Percentiles rank a stretch among this genome's conserved stretches.
Evolutionary conservation across 1,284 basidiomycete genomes (phyloP).

Genomic region (Vanrija pseudolonga): DNA sequence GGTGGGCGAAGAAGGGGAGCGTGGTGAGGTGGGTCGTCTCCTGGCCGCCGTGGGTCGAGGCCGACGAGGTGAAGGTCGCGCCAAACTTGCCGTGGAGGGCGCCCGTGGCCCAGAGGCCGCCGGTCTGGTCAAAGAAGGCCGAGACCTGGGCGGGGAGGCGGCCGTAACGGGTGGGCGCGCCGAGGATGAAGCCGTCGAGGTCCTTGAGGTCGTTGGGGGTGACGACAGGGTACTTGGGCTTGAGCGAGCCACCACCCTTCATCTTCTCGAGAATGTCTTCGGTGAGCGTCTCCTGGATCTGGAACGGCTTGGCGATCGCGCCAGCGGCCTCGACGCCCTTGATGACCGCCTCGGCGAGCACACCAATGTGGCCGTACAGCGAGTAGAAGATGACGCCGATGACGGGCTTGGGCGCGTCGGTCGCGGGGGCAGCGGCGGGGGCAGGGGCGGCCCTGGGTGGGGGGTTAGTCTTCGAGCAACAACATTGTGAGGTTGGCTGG

Average conservation of each 20-base stretch:
- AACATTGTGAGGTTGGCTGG: too few species aligned
- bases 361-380: constrained; percentile 71
- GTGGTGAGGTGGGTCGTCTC: constrained; percentile 60
- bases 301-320: constrained; percentile 67
- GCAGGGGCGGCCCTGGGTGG: not conserved
- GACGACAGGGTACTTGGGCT: constrained; percentile 66
- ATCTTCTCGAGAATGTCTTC: constrained; percentile 72
- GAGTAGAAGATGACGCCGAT: constrained; percentile 79
- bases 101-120: constrained; percentile 65
- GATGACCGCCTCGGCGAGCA: constrained; percentile 76
- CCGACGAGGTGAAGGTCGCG: constrained; percentile 38
- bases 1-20: constrained; percentile 73
- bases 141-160: constrained; percentile 53
- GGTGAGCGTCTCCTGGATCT: constrained; percentile 75
- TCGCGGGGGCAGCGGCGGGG: not conserved
- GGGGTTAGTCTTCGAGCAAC: too few species aligned
- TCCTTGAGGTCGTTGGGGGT: constrained; percentile 61
- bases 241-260: constrained; percentile 57
- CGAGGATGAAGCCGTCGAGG: constrained; percentile 57
- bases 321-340: constrained; percentile 67
- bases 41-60: constrained; percentile 49
- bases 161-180: constrained; percentile 72
- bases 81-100: constrained; percentile 73
- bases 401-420: constrained; percentile 52
- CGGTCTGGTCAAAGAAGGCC: constrained; percentile 67